These are phyloP conservation scores for Fusarium sp. DNA, from an alignment of 2,329 filamentous ascomycete species.

Conservation along the genomic window DNA sequence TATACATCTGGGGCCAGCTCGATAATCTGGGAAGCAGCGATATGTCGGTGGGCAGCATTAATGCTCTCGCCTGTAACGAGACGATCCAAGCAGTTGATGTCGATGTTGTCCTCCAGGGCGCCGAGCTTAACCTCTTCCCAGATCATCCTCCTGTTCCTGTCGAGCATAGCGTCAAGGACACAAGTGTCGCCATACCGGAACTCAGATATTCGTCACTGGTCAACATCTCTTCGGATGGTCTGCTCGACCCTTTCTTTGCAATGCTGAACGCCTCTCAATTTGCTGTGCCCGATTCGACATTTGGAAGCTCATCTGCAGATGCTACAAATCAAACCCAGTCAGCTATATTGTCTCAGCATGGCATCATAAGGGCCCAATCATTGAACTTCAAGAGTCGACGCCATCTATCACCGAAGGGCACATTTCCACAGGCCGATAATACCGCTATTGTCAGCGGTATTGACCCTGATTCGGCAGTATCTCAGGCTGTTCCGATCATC, in stretches of 20 bases:
- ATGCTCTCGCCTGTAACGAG: slow-evolving; percentile 55
- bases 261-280: slow-evolving; percentile 50
- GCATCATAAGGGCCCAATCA: slow-evolving; percentile 52
- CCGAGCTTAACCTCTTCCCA: slow-evolving; percentile 45
- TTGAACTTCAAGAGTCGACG: slow-evolving; percentile 47
- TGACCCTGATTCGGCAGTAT: slow-evolving; percentile 37
- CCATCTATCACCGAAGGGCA: slow-evolving; percentile 28
- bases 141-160: slow-evolving; percentile 44
- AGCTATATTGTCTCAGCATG: slow-evolving; percentile 52
- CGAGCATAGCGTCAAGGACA: slow-evolving; percentile 38
- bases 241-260: slow-evolving; percentile 53
- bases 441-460: slow-evolving; percentile 41
- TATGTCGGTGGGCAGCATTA: slow-evolving; percentile 47
- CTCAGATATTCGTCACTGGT: slow-evolving; percentile 48
- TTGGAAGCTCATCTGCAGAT: slow-evolving; percentile 36
- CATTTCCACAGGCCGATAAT: slow-evolving; percentile 35
- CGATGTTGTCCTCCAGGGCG: slow-evolving; percentile 40
- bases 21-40: slow-evolving; percentile 36
- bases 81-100: slow-evolving; percentile 47
- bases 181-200: slow-evolving; percentile 39
- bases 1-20: slow-evolving; percentile 53
- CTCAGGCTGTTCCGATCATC: slow-evolving; percentile 42
- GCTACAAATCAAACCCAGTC: slow-evolving; percentile 41
- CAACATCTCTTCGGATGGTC: slow-evolving; percentile 41
- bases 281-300: slow-evolving; percentile 44